A percentile compares a stretch with the other conserved stretches of the same genome.
These are phyloP conservation scores for Epicoccum sorghinum DNA, from an alignment of 2,329 filamentous ascomycete species.

Conservation along the genomic window DNA sequence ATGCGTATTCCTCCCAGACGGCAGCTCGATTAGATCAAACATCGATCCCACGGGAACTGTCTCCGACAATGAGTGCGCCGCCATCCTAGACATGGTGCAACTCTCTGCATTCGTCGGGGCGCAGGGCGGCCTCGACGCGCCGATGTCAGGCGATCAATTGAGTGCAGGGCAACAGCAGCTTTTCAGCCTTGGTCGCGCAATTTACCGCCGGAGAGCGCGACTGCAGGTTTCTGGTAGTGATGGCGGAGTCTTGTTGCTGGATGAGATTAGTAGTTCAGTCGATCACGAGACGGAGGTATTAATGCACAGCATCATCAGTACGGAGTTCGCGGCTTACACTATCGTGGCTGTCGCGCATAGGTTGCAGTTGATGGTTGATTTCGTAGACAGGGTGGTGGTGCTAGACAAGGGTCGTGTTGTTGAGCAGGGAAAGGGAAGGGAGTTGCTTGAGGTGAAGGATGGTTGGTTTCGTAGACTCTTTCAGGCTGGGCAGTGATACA, in stretches of 20 bases:
- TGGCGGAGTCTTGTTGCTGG: conserved; percentile 19
- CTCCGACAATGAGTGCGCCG: conserved; percentile 30
- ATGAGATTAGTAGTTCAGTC: conserved; percentile 47
- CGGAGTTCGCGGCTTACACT: conserved; percentile 51
- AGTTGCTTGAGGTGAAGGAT: no score
- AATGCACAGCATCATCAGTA: conserved; percentile 61
- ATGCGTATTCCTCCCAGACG: conserved; percentile 12
- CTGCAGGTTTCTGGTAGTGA: not conserved
- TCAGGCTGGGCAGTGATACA: no score
- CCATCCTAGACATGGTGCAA: conserved; percentile 42
- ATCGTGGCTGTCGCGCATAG: conserved; percentile 20
- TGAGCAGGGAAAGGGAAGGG: not conserved
- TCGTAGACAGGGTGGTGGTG: conserved; percentile 21
- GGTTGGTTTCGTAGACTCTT: no score
- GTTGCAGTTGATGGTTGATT: conserved; percentile 17
- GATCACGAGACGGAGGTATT: conserved; percentile 62
- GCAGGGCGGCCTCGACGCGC: conserved; percentile 2
- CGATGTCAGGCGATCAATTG: not conserved
- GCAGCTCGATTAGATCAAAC: conserved; percentile 1
- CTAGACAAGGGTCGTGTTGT: conserved; percentile 42
- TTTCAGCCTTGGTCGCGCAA: conserved; percentile 63
- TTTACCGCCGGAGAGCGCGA: conserved; percentile 45
- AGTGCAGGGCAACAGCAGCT: conserved; percentile 64
- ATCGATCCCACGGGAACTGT: conserved; percentile 2
- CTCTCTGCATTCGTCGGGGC: conserved; percentile 43